phyloP scores from a whole-genome alignment of 164 flowering plant species.

The Santalum album region DNA sequence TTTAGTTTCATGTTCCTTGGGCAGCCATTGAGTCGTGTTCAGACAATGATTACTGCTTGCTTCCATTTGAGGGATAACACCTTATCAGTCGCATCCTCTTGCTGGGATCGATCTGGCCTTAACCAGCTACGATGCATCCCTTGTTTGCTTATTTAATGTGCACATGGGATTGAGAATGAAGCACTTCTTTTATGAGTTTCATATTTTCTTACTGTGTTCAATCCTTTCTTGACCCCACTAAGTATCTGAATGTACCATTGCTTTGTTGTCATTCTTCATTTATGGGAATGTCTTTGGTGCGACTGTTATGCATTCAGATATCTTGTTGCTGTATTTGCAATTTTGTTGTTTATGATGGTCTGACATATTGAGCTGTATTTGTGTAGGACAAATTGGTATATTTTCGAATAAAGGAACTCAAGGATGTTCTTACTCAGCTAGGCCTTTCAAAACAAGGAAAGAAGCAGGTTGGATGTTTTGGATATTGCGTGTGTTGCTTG shows the following conservation, averaged over 20 bases:
- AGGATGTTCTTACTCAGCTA: conserved; percentile 54
- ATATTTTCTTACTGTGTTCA: too few species aligned
- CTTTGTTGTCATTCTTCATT: background rate
- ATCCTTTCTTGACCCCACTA: too few species aligned
- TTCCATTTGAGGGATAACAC: too few species aligned
- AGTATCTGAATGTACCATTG: background rate
- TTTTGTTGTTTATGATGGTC: background rate
- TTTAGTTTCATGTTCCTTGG: too few species aligned
- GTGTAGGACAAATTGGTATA: conserved; percentile 39
- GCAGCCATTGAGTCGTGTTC: too few species aligned
- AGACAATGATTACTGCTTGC: too few species aligned
- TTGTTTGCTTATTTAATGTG: too few species aligned
- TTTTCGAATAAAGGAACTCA: conserved; percentile 51
- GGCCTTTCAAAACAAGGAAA: conserved; percentile 87
- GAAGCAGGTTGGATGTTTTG: conserved; percentile 51
- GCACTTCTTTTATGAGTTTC: too few species aligned
- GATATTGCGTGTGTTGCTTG: background rate
- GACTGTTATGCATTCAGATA: background rate
- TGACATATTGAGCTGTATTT: background rate
- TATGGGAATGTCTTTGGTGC: background rate
- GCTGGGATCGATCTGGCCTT: too few species aligned
- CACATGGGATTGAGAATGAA: too few species aligned
- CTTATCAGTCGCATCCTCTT: too few species aligned
- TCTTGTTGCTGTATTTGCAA: background rate
- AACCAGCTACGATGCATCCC: too few species aligned